Percentiles rank a stretch among this genome's conserved stretches.
Conservation (phyloP, 345 rosid genomes). For the Bruguiera parviflora region DNA sequence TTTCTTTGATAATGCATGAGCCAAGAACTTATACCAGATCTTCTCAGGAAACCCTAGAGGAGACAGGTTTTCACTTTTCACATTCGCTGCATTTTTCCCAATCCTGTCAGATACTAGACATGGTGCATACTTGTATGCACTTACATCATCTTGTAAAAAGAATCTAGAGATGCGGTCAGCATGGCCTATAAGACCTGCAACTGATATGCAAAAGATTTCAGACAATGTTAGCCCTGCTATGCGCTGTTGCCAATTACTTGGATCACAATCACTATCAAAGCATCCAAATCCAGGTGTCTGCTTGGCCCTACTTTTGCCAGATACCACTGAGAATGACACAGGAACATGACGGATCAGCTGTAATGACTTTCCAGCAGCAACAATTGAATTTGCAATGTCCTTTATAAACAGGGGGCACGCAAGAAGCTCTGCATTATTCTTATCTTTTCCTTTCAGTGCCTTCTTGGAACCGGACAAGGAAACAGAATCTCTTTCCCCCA, state of each 20-base stretch:
- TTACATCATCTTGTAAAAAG: conserved; percentile 43
- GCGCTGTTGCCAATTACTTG: conserved; percentile 24
- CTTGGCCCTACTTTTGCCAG: conserved; percentile 30
- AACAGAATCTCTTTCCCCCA: conserved; percentile 39
- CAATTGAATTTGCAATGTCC: conserved; percentile 70
- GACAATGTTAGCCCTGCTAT: conserved; percentile 65
- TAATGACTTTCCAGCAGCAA: conserved; percentile 96
- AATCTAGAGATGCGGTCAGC: conserved; percentile 64
- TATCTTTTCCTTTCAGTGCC: conserved; percentile 59
- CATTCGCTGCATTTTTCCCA: conserved; percentile 24
- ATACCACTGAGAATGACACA: conserved; percentile 33
- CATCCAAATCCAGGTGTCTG: conserved; percentile 32
- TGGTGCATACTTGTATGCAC: conserved; percentile 37
- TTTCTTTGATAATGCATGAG: conserved; percentile 41
- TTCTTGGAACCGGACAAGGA: conserved; percentile 37
- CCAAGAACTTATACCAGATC: conserved; percentile 57
- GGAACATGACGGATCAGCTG: conserved; percentile 76
- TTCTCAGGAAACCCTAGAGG: conserved; percentile 40
- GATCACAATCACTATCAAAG: conserved; percentile 20
- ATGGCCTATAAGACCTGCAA: conserved; percentile 74
- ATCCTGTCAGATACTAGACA: conserved; percentile 27
- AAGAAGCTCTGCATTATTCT: conserved; percentile 36
- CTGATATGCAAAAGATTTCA: conserved; percentile 69
- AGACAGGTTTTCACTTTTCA: conserved; percentile 33
- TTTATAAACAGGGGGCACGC: conserved; percentile 71